A percentile compares a stretch with the other conserved stretches of the same genome.
phyloP scores from a whole-genome alignment of 495 filamentous ascomycete species.

The Daldinia bambusicola region DNA sequence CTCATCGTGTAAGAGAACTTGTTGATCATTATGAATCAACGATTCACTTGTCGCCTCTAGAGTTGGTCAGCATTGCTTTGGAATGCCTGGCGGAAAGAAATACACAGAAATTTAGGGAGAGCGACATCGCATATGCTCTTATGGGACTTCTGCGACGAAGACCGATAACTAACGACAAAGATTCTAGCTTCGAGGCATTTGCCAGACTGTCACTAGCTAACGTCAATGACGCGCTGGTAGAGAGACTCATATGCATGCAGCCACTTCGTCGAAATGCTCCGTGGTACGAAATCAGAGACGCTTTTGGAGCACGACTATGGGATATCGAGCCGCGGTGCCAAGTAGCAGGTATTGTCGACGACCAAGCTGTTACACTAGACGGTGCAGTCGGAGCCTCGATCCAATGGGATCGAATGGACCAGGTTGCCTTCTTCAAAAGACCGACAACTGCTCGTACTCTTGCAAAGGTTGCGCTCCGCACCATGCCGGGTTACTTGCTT shows the following conservation, averaged over 20 bases:
- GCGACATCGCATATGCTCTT: slow-evolving; percentile 1
- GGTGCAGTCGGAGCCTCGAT: neutral
- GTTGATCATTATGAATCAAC: slow-evolving; percentile 5
- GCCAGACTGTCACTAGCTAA: neutral
- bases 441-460: neutral
- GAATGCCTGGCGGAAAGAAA: neutral
- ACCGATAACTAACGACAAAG: neutral
- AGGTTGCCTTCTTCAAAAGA: neutral
- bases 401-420: neutral
- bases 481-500: neutral
- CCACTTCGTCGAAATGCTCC: neutral
- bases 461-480: neutral
- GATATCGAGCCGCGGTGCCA: neutral
- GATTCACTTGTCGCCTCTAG: neutral
- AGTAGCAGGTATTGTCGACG: neutral
- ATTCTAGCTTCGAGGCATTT: neutral
- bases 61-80: neutral
- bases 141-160: slow-evolving; percentile 1
- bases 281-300: neutral
- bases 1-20: neutral
- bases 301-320: neutral
- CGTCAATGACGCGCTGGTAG: neutral
- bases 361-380: neutral
- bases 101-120: neutral
- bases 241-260: neutral